Evolutionary conservation across 768 basidiomycete genomes (phyloP).

Genomic region (Coprinopsis cinerea): DNA sequence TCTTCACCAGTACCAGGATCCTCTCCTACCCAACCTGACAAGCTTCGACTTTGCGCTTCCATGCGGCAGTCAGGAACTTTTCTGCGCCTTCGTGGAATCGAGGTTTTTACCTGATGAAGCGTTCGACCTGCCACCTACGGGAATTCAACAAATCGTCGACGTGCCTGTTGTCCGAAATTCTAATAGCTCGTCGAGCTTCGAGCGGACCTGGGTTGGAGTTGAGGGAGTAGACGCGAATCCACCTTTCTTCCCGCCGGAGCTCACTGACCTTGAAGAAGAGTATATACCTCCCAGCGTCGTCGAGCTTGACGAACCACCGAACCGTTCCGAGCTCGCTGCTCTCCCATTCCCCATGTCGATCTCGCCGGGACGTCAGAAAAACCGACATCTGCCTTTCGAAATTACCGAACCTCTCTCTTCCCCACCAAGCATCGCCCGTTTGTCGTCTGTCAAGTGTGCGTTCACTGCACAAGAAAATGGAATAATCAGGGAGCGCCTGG

Average conservation of each 20-base stretch:
- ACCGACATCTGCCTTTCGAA: not conserved
- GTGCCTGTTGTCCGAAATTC: not conserved
- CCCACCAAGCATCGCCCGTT: not conserved
- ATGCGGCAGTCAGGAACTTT: not conserved
- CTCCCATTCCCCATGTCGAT: too few species aligned
- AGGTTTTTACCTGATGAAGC: not conserved
- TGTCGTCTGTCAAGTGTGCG: slow-evolving; percentile 20
- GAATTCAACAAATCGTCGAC: too few species aligned
- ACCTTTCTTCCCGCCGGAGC: too few species aligned
- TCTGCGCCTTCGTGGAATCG: slow-evolving; percentile 1
- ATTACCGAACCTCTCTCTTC: not conserved
- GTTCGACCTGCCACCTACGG: too few species aligned
- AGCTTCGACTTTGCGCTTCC: not conserved
- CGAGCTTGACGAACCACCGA: too few species aligned
- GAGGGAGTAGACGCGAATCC: too few species aligned
- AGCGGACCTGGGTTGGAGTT: too few species aligned
- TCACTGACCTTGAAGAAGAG: too few species aligned
- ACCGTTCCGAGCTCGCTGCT: too few species aligned
- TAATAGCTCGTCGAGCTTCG: not conserved
- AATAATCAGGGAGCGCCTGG: slow-evolving; percentile 14
- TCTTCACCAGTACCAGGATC: not conserved
- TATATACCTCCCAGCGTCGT: too few species aligned
- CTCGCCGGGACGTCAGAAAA: not conserved
- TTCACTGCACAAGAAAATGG: slow-evolving; percentile 22
- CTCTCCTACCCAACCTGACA: not conserved